Evolutionary conservation across 2,329 filamentous ascomycete species (phyloP).

Genomic region (Colletotrichum spinosum): DNA sequence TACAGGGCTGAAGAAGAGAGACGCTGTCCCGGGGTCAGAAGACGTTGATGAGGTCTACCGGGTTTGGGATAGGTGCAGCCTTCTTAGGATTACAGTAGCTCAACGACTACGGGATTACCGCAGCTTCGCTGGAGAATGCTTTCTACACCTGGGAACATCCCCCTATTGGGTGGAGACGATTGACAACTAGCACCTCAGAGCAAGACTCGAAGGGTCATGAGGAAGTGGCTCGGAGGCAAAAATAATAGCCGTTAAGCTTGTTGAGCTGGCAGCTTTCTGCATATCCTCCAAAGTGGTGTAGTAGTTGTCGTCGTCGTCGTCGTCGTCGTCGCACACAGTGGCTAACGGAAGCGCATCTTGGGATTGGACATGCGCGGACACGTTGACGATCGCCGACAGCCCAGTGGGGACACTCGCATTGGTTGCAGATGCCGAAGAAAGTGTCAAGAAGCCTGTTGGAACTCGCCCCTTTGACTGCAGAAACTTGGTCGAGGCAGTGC

Average conservation of each 20-base stretch:
- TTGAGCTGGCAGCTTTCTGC: slow-evolving; percentile 1
- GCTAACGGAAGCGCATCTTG: too few species aligned
- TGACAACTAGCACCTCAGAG: slow-evolving; percentile 4
- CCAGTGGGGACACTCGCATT: not conserved
- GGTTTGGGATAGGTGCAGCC: not conserved
- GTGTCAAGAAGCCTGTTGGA: slow-evolving; percentile 1
- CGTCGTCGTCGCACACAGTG: too few species aligned
- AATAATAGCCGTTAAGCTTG: slow-evolving; percentile 24
- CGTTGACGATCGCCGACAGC: slow-evolving; percentile 19
- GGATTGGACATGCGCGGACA: slow-evolving; percentile 30
- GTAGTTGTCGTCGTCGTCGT: not conserved
- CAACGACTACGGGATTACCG: not conserved
- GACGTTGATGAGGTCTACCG: slow-evolving; percentile 10
- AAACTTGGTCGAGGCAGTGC: too few species aligned
- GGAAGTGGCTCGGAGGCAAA: not conserved
- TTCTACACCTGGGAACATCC: slow-evolving; percentile 11
- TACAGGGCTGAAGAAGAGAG: too few species aligned
- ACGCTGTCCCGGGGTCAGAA: slow-evolving; percentile 19
- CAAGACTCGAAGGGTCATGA: not conserved
- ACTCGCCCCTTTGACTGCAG: not conserved
- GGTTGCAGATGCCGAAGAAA: slow-evolving; percentile 3
- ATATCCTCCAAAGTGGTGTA: not conserved
- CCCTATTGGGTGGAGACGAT: slow-evolving; percentile 18
- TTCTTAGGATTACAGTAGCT: too few species aligned
- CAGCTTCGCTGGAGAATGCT: not conserved